Evolutionary conservation across 176 grass and related monocot species (phyloP), one percentile per base, ranked within the genome.

Genomic region (Elymus sibiricus): DNA sequence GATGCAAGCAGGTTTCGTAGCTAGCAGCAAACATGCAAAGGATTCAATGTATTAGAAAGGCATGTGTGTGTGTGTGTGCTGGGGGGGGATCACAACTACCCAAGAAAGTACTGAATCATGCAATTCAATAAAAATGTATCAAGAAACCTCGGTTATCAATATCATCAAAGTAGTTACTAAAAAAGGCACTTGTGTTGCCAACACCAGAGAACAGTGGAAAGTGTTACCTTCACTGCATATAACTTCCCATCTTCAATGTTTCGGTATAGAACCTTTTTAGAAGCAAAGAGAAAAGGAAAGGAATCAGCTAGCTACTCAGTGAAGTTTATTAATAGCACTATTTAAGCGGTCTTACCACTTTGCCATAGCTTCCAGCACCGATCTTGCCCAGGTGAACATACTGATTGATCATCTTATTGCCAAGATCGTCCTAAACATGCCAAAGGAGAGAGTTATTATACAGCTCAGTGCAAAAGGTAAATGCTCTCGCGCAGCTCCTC

Each of bases 351-450:
- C 90, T 91, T 95, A 97, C 95, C 92, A 97, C 95, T 97, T 97
- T 97, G 37, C 95, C 95, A 71, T 97, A 97, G 79, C 95, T 97
- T 72, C 95, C 95, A 62, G 95, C 78, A 60, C 95, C 90, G 82
- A 97, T 95, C 70, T 89, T 93, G 38, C 89, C 87, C 63, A 87
- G 11, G 27, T 92, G 95, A 76, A 92, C 85, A 89, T 98, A 98
- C 79, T 98, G 87, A 71, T 98, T 93, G n/a, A 98, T 66, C 91
- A 98, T 92, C 77, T 98, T 95, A 60, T 75, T 92, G 68, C 91
- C 89, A 90, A 87, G 86, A 79, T 95, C 87, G 47, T 95, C 95
- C 95, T 97, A 80, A 83, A 79, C 32, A 42, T 82, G 77, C 38
- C 63, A 53, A 87, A 83, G 16, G 25, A 14, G 47, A 35, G 55